Percentiles rank a stretch among this genome's conserved stretches.
Conservation (phyloP, 2,329 filamentous ascomycete genomes). For the Fusarium citri region DNA sequence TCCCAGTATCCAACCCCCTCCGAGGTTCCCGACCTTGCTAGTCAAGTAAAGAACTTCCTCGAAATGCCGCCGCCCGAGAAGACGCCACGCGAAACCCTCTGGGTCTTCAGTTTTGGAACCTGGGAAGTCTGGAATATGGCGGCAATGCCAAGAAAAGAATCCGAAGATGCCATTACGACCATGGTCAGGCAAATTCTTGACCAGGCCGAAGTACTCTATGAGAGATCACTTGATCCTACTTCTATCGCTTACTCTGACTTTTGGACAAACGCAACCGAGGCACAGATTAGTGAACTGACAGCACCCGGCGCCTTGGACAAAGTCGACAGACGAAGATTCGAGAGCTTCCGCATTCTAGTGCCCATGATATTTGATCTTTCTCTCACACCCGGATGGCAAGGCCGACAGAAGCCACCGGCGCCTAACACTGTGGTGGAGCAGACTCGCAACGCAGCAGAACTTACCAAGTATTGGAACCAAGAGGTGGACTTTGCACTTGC, state of each 20-base stretch:
- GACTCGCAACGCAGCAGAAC: slow-evolving; percentile 63
- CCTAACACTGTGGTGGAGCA: slow-evolving; percentile 64
- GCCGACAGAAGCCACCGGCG: slow-evolving; percentile 55
- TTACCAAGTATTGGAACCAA: slow-evolving; percentile 64
- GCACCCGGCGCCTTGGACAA: slow-evolving; percentile 38
- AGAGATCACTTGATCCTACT: slow-evolving; percentile 54
- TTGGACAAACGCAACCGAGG: slow-evolving; percentile 48
- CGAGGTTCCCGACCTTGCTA: slow-evolving; percentile 55
- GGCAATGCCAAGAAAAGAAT: slow-evolving; percentile 56
- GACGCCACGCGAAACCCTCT: slow-evolving; percentile 61
- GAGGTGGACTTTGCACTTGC: slow-evolving; percentile 55
- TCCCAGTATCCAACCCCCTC: slow-evolving; percentile 57
- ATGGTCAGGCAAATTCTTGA: slow-evolving; percentile 56
- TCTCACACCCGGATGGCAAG: slow-evolving; percentile 64
- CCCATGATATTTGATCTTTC: slow-evolving; percentile 66
- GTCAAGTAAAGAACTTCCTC: slow-evolving; percentile 61
- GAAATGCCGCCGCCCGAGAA: slow-evolving; percentile 49
- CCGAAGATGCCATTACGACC: slow-evolving; percentile 53
- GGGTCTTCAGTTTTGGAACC: slow-evolving; percentile 64
- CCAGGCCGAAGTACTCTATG: slow-evolving; percentile 61
- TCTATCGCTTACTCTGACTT: slow-evolving; percentile 61
- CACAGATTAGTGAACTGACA: slow-evolving; percentile 45
- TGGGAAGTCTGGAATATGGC: slow-evolving; percentile 67
- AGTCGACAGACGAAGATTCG: slow-evolving; percentile 48
- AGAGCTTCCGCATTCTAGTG: slow-evolving; percentile 63